Base-by-base conservation (phyloP, 768 basidiomycete species). In the Strobilomyces confusus region DNA sequence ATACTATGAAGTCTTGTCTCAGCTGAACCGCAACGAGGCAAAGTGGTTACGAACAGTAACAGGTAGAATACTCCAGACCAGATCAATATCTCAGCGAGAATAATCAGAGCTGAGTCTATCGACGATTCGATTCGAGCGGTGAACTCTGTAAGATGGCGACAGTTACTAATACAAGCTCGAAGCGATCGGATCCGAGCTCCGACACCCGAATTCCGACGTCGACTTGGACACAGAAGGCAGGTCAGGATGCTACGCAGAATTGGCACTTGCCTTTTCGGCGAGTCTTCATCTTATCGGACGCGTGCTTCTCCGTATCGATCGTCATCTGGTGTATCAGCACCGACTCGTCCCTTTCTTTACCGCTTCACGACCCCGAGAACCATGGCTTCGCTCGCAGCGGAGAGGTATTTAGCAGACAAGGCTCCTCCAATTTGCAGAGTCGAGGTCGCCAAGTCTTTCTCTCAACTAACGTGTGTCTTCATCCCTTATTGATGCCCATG, bases 391-490 rank as follows among this genome's bases (percentile, higher is more conserved):
- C 62, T 71, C 40, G 54, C 70, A 29, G 51, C 74, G 13, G 86
- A 87, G 59, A 80, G 82, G 40, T 92, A 86, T 69, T 71, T 89
- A 40, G 86, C 90, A 33, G 91, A 94, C 72, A 75, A 75, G n/a
- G 68, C 75, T 13, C 79, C 88, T n/a, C 92, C 91, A 15, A 71
- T 90, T 49, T 91, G 89, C 67, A 76, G 81, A 51, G 74, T 94
- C 48, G 78, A 86, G 44, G 79, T 90, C 36, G 78, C 74, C 37
- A 79, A 82, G 49, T 79, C 86, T 1, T 93, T 92, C 63, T 70
- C 70, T n/a, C 85, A 80, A 55, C 72, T 90, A 45, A 86, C 80
- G 87, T 86, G 47, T 32, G 63, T 60, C 34, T 3, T 33, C 19
- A 11, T 48, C 58, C 17, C 54, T 25, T 33, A 48, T 41, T 7